A percentile compares a stretch with the other conserved stretches of the same genome.
Evolutionary conservation across 2,329 filamentous ascomycete species (phyloP).

Genomic region (Penicillium occitanis): DNA sequence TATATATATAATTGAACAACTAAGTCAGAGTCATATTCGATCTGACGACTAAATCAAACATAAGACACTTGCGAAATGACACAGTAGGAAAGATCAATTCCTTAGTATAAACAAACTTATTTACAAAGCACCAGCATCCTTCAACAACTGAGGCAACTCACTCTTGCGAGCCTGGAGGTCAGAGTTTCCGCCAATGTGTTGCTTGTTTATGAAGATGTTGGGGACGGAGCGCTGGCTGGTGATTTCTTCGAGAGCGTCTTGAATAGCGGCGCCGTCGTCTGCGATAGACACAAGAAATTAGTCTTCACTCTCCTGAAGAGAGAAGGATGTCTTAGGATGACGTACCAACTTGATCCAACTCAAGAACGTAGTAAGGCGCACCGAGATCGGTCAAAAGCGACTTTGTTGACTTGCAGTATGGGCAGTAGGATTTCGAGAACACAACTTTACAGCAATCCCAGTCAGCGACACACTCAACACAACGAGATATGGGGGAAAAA

Average conservation of each 20-base stretch:
- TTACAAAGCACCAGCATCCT: conserved; percentile 63
- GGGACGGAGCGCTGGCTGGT: conserved; percentile 85
- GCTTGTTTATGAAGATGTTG: conserved; percentile 86
- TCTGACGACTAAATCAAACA: not conserved
- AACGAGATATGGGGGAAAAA: not conserved
- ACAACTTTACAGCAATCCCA: conserved; percentile 57
- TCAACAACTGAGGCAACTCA: conserved; percentile 65
- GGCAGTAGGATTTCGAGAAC: conserved; percentile 97
- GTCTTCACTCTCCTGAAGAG: too few species aligned
- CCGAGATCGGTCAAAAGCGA: conserved; percentile 65
- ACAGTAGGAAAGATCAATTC: not conserved
- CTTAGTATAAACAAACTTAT: conserved; percentile 2
- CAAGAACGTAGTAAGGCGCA: conserved; percentile 72
- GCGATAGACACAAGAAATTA: conserved; percentile 12
- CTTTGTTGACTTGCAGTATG: conserved; percentile 84
- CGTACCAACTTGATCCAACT: conserved; percentile 82
- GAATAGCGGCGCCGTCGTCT: conserved; percentile 82
- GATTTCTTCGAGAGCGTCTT: conserved; percentile 77
- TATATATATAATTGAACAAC: not conserved
- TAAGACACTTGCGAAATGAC: not conserved
- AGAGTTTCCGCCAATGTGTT: conserved; percentile 97
- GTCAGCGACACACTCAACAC: not conserved
- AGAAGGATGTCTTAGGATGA: conserved; percentile 26
- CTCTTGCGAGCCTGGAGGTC: conserved; percentile 69
- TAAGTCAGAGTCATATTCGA: not conserved